Conservation (phyloP, 176 grass and related monocot genomes). For the Triticum urartu region DNA sequence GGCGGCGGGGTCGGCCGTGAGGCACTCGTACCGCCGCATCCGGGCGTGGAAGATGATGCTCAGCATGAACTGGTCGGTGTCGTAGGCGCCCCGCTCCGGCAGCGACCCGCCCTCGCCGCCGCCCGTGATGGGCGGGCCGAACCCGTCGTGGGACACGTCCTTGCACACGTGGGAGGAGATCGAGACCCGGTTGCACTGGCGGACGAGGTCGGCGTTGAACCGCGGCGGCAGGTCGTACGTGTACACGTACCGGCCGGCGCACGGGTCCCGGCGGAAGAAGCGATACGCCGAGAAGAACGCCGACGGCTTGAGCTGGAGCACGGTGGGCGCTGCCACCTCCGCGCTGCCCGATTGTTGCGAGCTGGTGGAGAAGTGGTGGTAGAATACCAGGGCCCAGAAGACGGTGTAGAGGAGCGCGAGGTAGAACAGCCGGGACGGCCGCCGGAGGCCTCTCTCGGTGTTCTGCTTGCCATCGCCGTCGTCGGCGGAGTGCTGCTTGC, state of each 20-base stretch:
- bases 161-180: conserved; percentile 39
- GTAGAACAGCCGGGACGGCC: neutral
- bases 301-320: neutral
- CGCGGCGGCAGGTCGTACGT: conserved; percentile 53
- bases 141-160: conserved; percentile 39
- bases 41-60: conserved; percentile 69
- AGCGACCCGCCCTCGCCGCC: neutral
- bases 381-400: neutral
- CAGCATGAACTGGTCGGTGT: conserved; percentile 77
- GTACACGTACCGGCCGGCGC: conserved; percentile 47
- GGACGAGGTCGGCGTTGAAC: conserved; percentile 53
- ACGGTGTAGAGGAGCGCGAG: neutral
- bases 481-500: neutral
- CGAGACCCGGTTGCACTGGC: conserved; percentile 16
- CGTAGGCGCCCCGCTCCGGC: conserved; percentile 39
- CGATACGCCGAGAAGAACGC: neutral
- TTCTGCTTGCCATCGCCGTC: neutral
- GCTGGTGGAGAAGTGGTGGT: neutral
- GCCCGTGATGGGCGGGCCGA: conserved; percentile 22
- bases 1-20: conserved; percentile 41
- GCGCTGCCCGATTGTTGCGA: neutral
- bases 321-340: neutral
- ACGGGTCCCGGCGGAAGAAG: conserved; percentile 1
- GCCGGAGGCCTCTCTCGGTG: neutral
- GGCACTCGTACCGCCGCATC: conserved; percentile 61